Base-by-base conservation (phyloP, 768 basidiomycete species). In the Clathrus columnatus region DNA sequence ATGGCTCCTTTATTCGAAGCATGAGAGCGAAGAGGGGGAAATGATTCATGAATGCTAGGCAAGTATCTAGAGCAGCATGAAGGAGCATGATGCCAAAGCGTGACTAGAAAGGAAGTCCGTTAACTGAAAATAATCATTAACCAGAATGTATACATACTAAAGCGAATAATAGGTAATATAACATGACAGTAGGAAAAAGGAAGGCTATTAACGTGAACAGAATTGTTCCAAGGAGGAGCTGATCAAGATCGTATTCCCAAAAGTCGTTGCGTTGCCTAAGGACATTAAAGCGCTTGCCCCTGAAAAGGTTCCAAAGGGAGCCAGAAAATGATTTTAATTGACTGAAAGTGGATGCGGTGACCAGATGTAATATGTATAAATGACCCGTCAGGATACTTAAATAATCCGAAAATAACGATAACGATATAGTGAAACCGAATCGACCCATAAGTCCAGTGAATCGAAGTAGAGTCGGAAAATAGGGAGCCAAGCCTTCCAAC, bases 151-250 rank as follows among this genome's bases (percentile, higher is more conserved):
- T 54, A 82, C 91, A 65, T 72, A 75, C 75, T 14, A 64, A 60
- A 7, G 85, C 85, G 60, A 97, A 97, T 4, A 94, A 71, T 0
- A 81, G 69, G 61, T 96, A 91, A 67, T 96, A 99, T 0, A 84
- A 86, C 28, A 89, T 62, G 3, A 94, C 80, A 0, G 95, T 97
- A 1, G 95, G 87, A 62, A 87, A 80, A 11, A 93, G 70, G 66
- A 94, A 87, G 7, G 85, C 79, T 11, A 90, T 69, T 17, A 91
- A 74, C 0, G 90, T 88, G 72, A 93, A 90, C 50, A 94, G 71
- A 53, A 91, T 83, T 0, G 96, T 94, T 4, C 95, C 95, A 30
- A 97, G 85, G n/a, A 98, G 74, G 1, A 98, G 78, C 65, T 97
- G 92, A 67, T 98, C 95, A 24, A 93, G 76, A 51, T 92, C 89